Percentiles rank a stretch among this genome's conserved stretches.
Evolutionary conservation across 257 asterid genomes (phyloP).

Genomic region (Penstemon barbatus): DNA sequence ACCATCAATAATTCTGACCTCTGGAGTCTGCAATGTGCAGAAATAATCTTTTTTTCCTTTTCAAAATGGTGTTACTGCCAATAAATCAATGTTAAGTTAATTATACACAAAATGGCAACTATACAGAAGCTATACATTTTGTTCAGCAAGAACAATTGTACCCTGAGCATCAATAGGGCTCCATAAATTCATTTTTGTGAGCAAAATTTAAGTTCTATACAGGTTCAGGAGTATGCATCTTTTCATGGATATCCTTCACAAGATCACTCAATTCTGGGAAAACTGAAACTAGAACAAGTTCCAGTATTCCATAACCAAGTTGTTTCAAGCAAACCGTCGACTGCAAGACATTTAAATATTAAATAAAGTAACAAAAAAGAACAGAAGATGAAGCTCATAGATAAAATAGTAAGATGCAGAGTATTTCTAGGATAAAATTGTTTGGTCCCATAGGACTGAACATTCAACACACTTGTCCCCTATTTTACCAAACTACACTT

Average conservation of each 20-base stretch:
- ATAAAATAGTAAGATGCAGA: too few species aligned
- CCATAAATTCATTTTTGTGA: background rate
- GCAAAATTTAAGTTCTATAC: slow-evolving; percentile 29
- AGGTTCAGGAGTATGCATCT: slow-evolving; percentile 39
- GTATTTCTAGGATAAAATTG: too few species aligned
- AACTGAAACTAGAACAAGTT: slow-evolving; percentile 69
- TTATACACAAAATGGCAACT: slow-evolving; percentile 28
- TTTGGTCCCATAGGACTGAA: too few species aligned
- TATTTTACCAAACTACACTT: too few species aligned
- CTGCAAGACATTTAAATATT: slow-evolving; percentile 47
- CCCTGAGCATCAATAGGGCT: background rate
- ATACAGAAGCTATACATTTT: slow-evolving; percentile 32
- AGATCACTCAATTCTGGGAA: slow-evolving; percentile 81
- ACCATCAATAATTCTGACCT: background rate
- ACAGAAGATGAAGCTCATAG: too few species aligned
- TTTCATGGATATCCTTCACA: slow-evolving; percentile 71
- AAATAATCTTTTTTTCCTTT: background rate
- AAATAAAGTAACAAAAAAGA: background rate
- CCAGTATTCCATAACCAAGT: slow-evolving; percentile 89
- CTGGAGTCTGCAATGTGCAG: background rate
- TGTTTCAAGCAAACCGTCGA: slow-evolving; percentile 91
- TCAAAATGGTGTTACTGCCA: background rate
- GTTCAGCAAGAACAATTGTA: background rate
- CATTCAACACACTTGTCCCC: too few species aligned
- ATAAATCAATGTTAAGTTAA: slow-evolving; percentile 5